phyloP scores from a whole-genome alignment of 2,329 filamentous ascomycete genomes.

The Epichloe festucae region DNA sequence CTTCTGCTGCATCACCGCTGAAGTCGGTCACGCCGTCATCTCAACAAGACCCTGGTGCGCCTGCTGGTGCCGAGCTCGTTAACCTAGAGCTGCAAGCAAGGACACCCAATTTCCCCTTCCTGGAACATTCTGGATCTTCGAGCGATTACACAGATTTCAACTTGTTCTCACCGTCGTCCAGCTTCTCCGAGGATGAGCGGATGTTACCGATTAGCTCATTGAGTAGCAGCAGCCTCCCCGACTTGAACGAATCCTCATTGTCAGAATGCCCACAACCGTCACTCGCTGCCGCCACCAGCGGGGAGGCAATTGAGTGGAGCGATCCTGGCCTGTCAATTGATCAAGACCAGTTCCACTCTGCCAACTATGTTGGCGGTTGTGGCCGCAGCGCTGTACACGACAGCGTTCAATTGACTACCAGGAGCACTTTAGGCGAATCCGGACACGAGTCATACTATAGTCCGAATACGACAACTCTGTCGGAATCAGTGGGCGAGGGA shows the following conservation, averaged over 20 bases:
- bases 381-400: neutral
- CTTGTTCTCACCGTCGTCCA: slow-evolving; percentile 38
- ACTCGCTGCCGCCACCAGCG: neutral
- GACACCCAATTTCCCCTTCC: slow-evolving; percentile 24
- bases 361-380: neutral
- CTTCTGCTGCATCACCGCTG: slow-evolving; percentile 13
- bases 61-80: slow-evolving; percentile 5
- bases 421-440: neutral
- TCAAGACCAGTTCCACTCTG: neutral
- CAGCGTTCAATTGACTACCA: neutral
- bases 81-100: slow-evolving; percentile 3
- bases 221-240: slow-evolving; percentile 1
- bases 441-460: neutral
- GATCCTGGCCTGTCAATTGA: neutral
- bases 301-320: neutral
- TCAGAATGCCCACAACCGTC: slow-evolving; percentile 3
- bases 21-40: slow-evolving; percentile 15
- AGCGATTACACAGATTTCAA: slow-evolving; percentile 41
- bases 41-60: slow-evolving; percentile 9
- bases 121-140: slow-evolving; percentile 11
- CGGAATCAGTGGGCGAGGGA: neutral
- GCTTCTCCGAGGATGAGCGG: slow-evolving; percentile 35
- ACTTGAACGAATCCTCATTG: slow-evolving; percentile 4
- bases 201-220: slow-evolving; percentile 19
- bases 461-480: neutral